Evolutionary conservation across 345 rosid species (phyloP), one percentile per base, ranked within the genome.

Genomic region (Schrenkiella parvula): DNA sequence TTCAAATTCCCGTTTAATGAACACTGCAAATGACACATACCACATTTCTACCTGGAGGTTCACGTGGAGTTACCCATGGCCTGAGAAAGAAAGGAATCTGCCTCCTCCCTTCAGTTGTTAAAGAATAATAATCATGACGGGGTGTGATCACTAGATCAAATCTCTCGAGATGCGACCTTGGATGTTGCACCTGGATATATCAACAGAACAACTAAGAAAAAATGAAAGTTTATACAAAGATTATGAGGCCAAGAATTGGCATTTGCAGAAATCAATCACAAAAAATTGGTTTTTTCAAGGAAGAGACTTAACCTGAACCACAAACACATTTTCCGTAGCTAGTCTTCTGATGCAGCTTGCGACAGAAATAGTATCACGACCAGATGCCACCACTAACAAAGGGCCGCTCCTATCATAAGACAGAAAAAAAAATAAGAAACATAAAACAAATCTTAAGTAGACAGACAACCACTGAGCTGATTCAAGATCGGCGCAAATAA

Each of bases 111-210:
- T 89, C 85, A 65, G 93, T 86, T 62, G 95, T 85, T 85, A 87
- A 75, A 14, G 89, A 87, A 74, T 83, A 88, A 79, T 89, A 93
- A 78, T 93, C 97, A 64, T 93, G 99, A 34, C 58, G 80, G 54
- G 99, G 99, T 78, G 97, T 83, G 65, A 91, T 87, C 55, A 93
- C 86, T 68, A 93, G 71, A 85, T 91, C 97, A 88, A 93, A 93
- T 80, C 90, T 87, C 58, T 84, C 80, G 60, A 91, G 75, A 46
- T 26, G 73, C 22, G 86, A 76, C 83, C 96, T 85, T 11, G 99
- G 99, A 87, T 89, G 99, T 73, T 93, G 99, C 59, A 93, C 85
- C 99, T 93, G 87, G 51, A 82, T 23, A 64, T 60, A 25, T 18
- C 23, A 68, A 13, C 15, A n/a, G 3, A 38, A 38, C 41, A 68